Conservation (phyloP, 257 asterid species). For the Paulownia fortunei region DNA sequence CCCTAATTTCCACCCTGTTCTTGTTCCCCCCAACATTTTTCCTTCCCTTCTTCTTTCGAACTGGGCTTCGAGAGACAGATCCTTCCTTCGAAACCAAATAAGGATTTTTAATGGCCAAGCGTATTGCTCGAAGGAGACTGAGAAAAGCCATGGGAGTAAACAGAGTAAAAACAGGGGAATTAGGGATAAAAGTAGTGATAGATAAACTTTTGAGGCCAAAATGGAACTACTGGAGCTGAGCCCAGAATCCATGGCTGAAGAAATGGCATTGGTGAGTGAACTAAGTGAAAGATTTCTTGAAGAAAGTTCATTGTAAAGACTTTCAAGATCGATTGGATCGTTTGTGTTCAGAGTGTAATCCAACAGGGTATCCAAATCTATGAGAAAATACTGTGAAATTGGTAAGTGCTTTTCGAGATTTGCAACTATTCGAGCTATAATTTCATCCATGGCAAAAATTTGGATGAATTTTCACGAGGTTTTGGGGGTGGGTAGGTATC, state of each 20-base stretch:
- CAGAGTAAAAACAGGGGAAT: slow-evolving; percentile 84
- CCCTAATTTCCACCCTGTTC: slow-evolving; percentile 44
- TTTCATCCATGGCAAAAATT: slow-evolving; percentile 66
- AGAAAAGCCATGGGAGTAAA: slow-evolving; percentile 90
- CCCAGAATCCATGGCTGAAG: slow-evolving; percentile 77
- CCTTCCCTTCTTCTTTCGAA: slow-evolving; percentile 55
- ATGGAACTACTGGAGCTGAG: slow-evolving; percentile 48
- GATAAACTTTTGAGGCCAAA: slow-evolving; percentile 74
- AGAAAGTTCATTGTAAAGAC: slow-evolving; percentile 63
- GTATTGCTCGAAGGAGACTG: slow-evolving; percentile 70
- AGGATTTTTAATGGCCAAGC: slow-evolving; percentile 63
- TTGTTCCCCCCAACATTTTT: slow-evolving; percentile 41
- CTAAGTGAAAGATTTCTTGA: slow-evolving; percentile 57
- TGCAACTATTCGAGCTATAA: slow-evolving; percentile 53
- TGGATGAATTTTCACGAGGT: slow-evolving; percentile 20
- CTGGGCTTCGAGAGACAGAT: slow-evolving; percentile 35
- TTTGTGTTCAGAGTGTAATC: slow-evolving; percentile 55
- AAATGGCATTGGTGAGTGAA: slow-evolving; percentile 50
- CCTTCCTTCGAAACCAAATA: slow-evolving; percentile 37
- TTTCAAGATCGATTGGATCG: slow-evolving; percentile 65
- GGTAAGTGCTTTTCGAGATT: slow-evolving; percentile 59
- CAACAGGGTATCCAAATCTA: slow-evolving; percentile 61
- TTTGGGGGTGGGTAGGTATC: not conserved
- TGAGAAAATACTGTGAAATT: slow-evolving; percentile 54
- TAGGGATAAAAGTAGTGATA: slow-evolving; percentile 80